Base-by-base conservation (phyloP, 1,139 yeast species). In the Candida tetrigidarum region DNA sequence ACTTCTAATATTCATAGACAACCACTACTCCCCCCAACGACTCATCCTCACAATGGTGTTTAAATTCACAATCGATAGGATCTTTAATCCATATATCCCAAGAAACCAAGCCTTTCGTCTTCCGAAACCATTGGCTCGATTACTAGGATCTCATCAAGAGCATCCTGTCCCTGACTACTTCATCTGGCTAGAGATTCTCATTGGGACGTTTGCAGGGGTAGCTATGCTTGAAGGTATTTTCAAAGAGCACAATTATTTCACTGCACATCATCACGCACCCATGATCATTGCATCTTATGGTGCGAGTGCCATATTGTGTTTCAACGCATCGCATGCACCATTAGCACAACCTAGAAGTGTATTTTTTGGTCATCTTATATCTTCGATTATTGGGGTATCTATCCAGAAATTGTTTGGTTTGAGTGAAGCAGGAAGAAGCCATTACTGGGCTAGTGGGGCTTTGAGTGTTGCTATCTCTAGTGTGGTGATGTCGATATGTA, bases 331-430 rank as follows among this genome's bases (percentile, higher is more conserved):
- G 14, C 74, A 62, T 37, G 78, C 78, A 0, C 90, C 91, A 1
- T 64, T 84, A 41, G 83, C 88, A 1, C 91, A 84, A 62, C 91
- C 91, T 0, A 62, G 90, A 44, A 81, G 78, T 57, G 67, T 84
- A 0, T 48, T 84, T 5, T 44, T 77, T 41, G 90, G 90, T 3
- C 85, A 83, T 40, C 69, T 84, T 50, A 23, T 81, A 3, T 62
- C 83, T 3, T 64, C 86, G 0, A 40, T 83, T 8, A 57, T 82
- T 23, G 90, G 90, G 0, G 65, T 82, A 1, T 69, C 83, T 48
- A 61, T 84, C 22, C 74, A 72, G 47, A 84, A 83, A 54, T 64
- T 84, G 43, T 84, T 84, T 54, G 64, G 61, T 52, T 59, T 78
- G 36, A 64, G 73, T 34, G 52, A 55, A 18, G 55, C 52, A 0